Conservation (phyloP, 2,329 filamentous ascomycete genomes). For the Venturia asperata region DNA sequence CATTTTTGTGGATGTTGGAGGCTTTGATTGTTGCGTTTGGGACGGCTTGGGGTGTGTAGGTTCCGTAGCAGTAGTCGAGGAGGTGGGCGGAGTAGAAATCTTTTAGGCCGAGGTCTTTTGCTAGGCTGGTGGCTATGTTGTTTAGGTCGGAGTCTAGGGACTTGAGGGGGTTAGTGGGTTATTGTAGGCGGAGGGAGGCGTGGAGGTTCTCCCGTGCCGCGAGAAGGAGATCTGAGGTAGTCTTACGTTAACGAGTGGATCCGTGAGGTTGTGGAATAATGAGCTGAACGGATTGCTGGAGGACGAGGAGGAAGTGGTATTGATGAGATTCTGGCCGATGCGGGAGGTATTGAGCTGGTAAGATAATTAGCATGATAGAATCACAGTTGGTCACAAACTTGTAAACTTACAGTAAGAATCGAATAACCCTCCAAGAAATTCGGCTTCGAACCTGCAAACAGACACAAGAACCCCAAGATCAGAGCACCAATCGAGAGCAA, state of each 20-base stretch:
- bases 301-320: constrained; percentile 17
- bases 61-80: constrained; percentile 52
- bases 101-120: constrained; percentile 45
- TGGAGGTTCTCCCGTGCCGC: too few species aligned
- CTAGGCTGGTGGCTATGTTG: constrained; percentile 35
- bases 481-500: constrained; percentile 48
- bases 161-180: background rate
- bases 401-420: constrained; percentile 45
- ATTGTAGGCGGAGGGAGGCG: constrained; percentile 18
- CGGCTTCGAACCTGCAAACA: constrained; percentile 54
- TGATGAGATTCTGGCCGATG: constrained; percentile 42
- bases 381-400: background rate
- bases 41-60: constrained; percentile 38
- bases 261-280: constrained; percentile 32
- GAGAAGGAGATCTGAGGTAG: background rate
- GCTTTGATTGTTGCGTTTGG: constrained; percentile 38
- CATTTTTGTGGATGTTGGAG: constrained; percentile 41
- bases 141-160: constrained; percentile 29
- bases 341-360: constrained; percentile 50
- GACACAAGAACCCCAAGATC: constrained; percentile 51
- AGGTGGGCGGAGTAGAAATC: constrained; percentile 57
- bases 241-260: constrained; percentile 32
- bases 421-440: constrained; percentile 51
- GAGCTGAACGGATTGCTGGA: constrained; percentile 24
- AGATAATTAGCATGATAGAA: constrained; percentile 1